Evolutionary conservation across 2,329 filamentous ascomycete genomes (phyloP).

Genomic region (Beauveria scarabaeidicola): DNA sequence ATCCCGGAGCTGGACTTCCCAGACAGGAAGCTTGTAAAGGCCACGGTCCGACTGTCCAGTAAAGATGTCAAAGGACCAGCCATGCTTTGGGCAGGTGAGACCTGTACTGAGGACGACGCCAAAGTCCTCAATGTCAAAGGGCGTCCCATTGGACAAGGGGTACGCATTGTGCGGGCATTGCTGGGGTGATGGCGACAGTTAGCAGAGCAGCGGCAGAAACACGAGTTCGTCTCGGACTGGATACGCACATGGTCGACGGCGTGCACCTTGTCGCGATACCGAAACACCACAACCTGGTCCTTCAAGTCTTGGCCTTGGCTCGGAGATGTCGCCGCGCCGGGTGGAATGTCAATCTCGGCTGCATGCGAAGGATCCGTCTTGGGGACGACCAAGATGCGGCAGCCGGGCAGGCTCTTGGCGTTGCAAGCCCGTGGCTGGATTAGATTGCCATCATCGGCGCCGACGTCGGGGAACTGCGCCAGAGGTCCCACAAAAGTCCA

Average conservation of each 20-base stretch:
- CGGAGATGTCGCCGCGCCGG: slow-evolving; percentile 21
- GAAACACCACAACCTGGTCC: slow-evolving; percentile 58
- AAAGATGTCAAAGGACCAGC: slow-evolving; percentile 62
- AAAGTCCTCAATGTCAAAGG: slow-evolving; percentile 68
- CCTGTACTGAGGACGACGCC: slow-evolving; percentile 54
- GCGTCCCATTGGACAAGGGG: slow-evolving; percentile 52
- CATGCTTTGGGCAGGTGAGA: slow-evolving; percentile 59
- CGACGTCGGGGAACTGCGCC: slow-evolving; percentile 48
- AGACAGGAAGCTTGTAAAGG: slow-evolving; percentile 51
- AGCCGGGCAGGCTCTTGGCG: slow-evolving; percentile 38
- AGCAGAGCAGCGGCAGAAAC: slow-evolving; percentile 1
- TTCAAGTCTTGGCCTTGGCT: slow-evolving; percentile 31
- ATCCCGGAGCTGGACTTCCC: slow-evolving; percentile 51
- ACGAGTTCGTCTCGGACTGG: background rate
- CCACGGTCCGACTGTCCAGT: slow-evolving; percentile 54
- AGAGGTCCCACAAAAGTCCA: slow-evolving; percentile 49
- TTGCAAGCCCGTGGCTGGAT: slow-evolving; percentile 29
- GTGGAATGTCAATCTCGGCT: slow-evolving; percentile 27
- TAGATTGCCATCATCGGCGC: slow-evolving; percentile 30
- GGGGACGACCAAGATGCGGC: slow-evolving; percentile 49
- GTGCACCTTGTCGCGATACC: slow-evolving; percentile 54
- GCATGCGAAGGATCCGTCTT: slow-evolving; percentile 28
- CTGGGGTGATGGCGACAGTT: slow-evolving; percentile 25
- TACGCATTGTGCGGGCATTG: slow-evolving; percentile 61
- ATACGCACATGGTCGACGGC: slow-evolving; percentile 57